Base-by-base conservation (phyloP, 129 eudicot species). In the Arctium minus region DNA sequence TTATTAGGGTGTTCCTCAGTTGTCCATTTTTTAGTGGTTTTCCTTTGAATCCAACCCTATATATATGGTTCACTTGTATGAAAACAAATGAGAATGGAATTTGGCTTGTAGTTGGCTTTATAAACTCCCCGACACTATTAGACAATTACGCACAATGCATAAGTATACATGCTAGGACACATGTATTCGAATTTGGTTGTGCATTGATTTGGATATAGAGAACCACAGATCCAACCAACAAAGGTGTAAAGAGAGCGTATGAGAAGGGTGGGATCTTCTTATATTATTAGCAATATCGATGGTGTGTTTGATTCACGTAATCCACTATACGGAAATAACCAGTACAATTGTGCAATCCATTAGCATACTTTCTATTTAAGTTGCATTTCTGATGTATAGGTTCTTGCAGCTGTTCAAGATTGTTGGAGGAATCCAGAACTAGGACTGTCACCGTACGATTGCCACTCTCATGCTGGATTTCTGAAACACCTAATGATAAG, bases 341-440 rank as follows among this genome's bases (percentile, higher is more conserved):
- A 6, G 2, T 67, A 18, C 33, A 38, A 46, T 73, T 50, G 46
- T 53, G 17, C 27, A 40, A 39, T 81, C 44, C 33, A 36, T 70
- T 64, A 73, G 80, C 71, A 60, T 73, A 27, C 75, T 37, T 84
- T 9, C 36, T 86, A 32, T 82, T 90, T 85, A 86, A 86, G 77
- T 77, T 72, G 80, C 46, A 71, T 85, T 85, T 87, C 85, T 94
- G 92, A 92, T 88, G 76, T 86, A 75, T 90, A 96, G 99, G 97
- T 96, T 92, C 99, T 96, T 89, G 92, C 93, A 88, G 93, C 88
- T 72, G 86, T 93, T 85, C 99, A 96, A 90, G 94, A 91, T 38
- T 81, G 89, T 78, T 96, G 99, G 99, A 93, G 93, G 74, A 87
- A 91, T 83, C 92, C 90, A 40, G 84, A 86, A 18, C 85, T 92